Base-by-base conservation (phyloP, 169 alveolate genomes). In the Plasmodium knowlesi region DNA sequence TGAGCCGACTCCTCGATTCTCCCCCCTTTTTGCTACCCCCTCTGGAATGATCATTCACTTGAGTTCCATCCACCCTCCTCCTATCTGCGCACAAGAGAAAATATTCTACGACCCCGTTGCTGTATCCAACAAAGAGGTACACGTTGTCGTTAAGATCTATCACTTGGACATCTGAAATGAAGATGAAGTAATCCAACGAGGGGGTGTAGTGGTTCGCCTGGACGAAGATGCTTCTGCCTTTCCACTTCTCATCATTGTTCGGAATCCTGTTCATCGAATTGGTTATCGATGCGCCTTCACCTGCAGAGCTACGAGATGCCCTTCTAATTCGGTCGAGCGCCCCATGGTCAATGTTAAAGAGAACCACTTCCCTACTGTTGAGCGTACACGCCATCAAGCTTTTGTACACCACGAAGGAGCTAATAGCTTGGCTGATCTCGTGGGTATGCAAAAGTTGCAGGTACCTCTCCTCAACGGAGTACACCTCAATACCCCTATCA, bases 71-170 rank as follows among this genome's bases (percentile, higher is more conserved):
- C 41, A 5, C 76, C 76, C 76, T 12, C 76, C 76, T 22, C 76
- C 22, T n/a, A 76, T 30, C 32, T 30, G 83, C 50, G 37, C 95
- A 70, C 22, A 90, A 22, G 22, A 90, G 37, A 43, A 90, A 90
- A 71, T 73, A 71, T 71, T 90, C 95, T 28, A 90, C 28, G 28
- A 70, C 70, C 2, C 95, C 95, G 83, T 71, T 71, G 25, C 54
- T 90, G 54, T 74, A 76, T 9, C 95, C 95, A 37, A 90, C 53
- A 50, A 90, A 90, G 6, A 90, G 50, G 73, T 90, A 90, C 39
- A 90, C 72, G 10, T 90, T 90, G 22, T 90, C 90, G 57, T 90
- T 90, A 28, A 90, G 30, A 14, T 81, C 85, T 8, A 90, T 4
- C 14, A 90, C 34, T 46, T 71, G 73, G 1, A 90, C 61, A 14